Base-by-base conservation (phyloP, 345 rosid species). In the Trapa bicornis region DNA sequence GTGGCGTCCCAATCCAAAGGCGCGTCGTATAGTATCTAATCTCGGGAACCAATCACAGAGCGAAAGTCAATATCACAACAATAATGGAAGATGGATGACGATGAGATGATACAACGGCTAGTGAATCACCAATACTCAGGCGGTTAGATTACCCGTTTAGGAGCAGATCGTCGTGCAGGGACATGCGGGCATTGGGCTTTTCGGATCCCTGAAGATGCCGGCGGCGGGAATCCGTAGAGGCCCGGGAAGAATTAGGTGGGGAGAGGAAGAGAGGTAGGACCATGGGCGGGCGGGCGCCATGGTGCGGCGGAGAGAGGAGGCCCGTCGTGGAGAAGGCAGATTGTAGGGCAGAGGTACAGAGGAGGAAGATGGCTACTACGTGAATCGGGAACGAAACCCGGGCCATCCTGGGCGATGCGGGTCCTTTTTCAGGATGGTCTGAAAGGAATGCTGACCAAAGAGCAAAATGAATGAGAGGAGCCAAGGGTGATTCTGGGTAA, bases 1-100 rank as follows among this genome's bases (percentile, higher is more conserved):
- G 96, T 1, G 97, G 98, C 45, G 96, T 88, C 65, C 98, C 98
- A 79, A 93, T 93, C 94, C 85, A 93, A 12, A 93, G 82, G 75
- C 95, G 73, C 54, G 96, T 87, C 4, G 99, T 87, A 35, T 94
- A 94, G 74, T 93, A 93, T 70, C 96, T 91, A 33, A 29, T 15
- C 64, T 53, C 29, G 35, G 56, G 61, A 71, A 43, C 6, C 54
- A 43, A 70, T 67, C 68, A 36, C 32, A 50, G 37, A 14, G 65
- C 68, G 68, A 67, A 45, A 29, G 2, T 38, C 50, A 61, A 16
- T 37, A 14, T 7, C 41, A 76, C 6, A 37, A 13, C 29, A 50
- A 50, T 12, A 47, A 4, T 17, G 13, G 60, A 58, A 39, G 53
- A 47, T 53, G 62, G 37, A 61, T 15, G 42, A 41, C 50, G 64